Percentiles rank a stretch among this genome's conserved stretches.
Conservation (phyloP, 345 rosid genomes). For the Corchorus olitorius region DNA sequence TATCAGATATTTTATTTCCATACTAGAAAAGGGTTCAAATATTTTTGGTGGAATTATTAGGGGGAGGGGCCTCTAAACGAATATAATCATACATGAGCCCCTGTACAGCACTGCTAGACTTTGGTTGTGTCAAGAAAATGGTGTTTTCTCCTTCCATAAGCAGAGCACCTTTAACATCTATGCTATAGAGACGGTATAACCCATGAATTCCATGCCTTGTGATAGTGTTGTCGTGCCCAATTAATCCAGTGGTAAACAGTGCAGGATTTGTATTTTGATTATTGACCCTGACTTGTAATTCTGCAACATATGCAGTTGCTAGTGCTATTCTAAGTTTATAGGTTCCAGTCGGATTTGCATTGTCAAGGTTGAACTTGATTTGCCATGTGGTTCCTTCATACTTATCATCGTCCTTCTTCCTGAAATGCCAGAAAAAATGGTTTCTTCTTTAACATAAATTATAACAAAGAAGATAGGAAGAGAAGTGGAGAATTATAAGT, state of each 20-base stretch:
- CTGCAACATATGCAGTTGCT: conserved; percentile 57
- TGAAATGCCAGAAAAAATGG: conserved; percentile 3
- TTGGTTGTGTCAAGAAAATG: conserved; percentile 50
- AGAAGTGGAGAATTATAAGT: background rate
- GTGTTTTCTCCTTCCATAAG: conserved; percentile 48
- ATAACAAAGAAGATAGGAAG: background rate
- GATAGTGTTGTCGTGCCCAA: conserved; percentile 67
- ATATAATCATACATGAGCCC: conserved; percentile 73
- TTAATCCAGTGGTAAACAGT: conserved; percentile 51
- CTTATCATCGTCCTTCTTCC: conserved; percentile 31
- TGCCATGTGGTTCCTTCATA: conserved; percentile 54
- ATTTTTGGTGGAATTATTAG: background rate
- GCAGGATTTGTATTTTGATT: conserved; percentile 34
- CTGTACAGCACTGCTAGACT: conserved; percentile 36
- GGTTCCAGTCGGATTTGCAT: conserved; percentile 19
- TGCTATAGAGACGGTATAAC: conserved; percentile 48
- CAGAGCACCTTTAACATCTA: conserved; percentile 36
- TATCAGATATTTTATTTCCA: too few relatives aligned
- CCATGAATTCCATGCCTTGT: conserved; percentile 75
- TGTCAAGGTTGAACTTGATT: conserved; percentile 49
- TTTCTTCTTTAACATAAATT: background rate
- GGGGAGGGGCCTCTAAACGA: conserved; percentile 51
- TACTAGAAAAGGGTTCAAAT: background rate
- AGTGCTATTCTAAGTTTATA: conserved; percentile 57
- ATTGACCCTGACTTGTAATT: conserved; percentile 51